phyloP scores from a whole-genome alignment of 73 alveolate species.

The Paramecium pentaurelia region DNA sequence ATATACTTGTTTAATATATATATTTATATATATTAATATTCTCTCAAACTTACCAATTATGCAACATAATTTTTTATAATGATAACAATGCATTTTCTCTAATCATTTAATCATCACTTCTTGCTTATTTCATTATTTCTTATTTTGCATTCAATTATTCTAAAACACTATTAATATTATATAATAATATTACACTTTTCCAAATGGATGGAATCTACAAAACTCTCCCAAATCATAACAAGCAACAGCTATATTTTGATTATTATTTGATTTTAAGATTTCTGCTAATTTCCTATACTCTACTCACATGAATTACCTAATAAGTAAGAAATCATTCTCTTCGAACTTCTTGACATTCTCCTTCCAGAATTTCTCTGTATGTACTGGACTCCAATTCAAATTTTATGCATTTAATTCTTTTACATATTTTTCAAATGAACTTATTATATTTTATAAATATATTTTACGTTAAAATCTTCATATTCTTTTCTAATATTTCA shows the following conservation, averaged over 20 bases:
- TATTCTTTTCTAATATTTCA: constrained; percentile 56
- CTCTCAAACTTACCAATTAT: constrained; percentile 56
- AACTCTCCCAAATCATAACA: constrained; percentile 95
- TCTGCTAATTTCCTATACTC: constrained; percentile 74
- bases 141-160: constrained; percentile 46
- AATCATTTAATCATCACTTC: constrained; percentile 17
- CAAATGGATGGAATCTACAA: constrained; percentile 82
- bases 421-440: constrained; percentile 89
- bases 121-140: constrained; percentile 49
- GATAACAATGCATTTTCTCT: constrained; percentile 60
- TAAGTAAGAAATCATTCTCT: constrained; percentile 64
- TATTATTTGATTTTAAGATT: constrained; percentile 70
- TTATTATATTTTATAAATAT: not conserved
- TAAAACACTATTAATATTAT: not conserved
- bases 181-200: constrained; percentile 21
- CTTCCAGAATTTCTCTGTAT: constrained; percentile 95
- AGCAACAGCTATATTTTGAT: constrained; percentile 82
- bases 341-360: constrained; percentile 91
- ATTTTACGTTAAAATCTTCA: constrained; percentile 51
- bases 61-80: constrained; percentile 52
- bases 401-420: constrained; percentile 82
- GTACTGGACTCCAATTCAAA: constrained; percentile 92
- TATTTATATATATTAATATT: not conserved
- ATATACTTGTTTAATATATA: not conserved
- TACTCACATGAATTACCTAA: constrained; percentile 50